phyloP scores from a whole-genome alignment of 176 grass and related monocot species.

The Zizania latifolia region DNA sequence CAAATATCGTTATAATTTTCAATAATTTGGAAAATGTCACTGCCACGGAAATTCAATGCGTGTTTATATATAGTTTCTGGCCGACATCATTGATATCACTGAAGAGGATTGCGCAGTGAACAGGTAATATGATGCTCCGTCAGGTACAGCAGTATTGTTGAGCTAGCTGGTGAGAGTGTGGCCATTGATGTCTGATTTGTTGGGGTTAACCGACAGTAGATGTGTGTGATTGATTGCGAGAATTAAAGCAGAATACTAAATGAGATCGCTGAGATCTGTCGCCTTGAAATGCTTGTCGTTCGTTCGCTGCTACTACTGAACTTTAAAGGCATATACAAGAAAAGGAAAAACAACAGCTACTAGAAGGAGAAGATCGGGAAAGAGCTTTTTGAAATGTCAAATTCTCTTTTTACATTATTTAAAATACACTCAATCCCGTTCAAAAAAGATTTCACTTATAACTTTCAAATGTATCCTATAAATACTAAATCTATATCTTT shows the following conservation, averaged over 20 bases:
- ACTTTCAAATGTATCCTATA: too few species aligned
- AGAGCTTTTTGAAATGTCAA: too few species aligned
- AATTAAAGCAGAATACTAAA: neutral
- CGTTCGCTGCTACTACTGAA: neutral
- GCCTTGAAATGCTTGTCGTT: neutral
- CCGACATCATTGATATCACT: neutral
- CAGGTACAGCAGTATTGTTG: neutral
- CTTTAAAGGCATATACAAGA: neutral
- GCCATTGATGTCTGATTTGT: neutral
- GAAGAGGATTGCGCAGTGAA: neutral
- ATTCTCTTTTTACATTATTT: too few species aligned
- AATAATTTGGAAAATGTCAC: too few species aligned
- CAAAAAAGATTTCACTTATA: too few species aligned
- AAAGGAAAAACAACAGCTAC: neutral
- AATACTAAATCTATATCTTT: too few species aligned
- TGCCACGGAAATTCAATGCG: too few species aligned
- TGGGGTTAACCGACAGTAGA: neutral
- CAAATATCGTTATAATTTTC: too few species aligned
- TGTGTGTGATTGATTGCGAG: neutral
- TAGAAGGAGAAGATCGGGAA: neutral
- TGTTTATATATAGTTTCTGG: neutral
- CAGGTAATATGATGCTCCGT: neutral
- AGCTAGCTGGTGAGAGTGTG: neutral
- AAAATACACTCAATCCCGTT: too few species aligned
- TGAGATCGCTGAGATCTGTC: neutral